Conservation (phyloP, 1,139 yeast species). For the Martiniozyma asiatica region DNA sequence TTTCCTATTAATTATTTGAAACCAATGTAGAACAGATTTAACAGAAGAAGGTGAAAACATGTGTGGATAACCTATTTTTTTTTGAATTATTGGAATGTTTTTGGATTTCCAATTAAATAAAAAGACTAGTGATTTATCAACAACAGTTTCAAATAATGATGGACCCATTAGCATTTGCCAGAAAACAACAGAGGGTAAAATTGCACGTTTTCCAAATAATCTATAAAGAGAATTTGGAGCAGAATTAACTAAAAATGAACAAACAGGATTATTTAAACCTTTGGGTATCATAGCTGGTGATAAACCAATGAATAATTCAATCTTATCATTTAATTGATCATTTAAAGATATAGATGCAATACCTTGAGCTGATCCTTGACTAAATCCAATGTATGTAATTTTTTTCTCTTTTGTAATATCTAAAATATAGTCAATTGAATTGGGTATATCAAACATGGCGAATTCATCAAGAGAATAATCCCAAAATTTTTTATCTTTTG, state of each 20-base stretch:
- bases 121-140: slow-evolving; percentile 27
- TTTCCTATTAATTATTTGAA: slow-evolving; percentile 31
- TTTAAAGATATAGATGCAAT: slow-evolving; percentile 32
- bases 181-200: slow-evolving; percentile 33
- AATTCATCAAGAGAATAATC: slow-evolving; percentile 75
- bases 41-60: slow-evolving; percentile 38
- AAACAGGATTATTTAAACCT: slow-evolving; percentile 29
- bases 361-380: slow-evolving; percentile 37
- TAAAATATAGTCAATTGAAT: slow-evolving; percentile 52
- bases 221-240: slow-evolving; percentile 28
- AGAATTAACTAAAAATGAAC: slow-evolving; percentile 27
- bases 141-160: slow-evolving; percentile 25
- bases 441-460: slow-evolving; percentile 73
- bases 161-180: slow-evolving; percentile 33
- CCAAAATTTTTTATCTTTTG: slow-evolving; percentile 54
- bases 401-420: slow-evolving; percentile 27
- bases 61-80: slow-evolving; percentile 33
- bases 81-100: slow-evolving; percentile 27
- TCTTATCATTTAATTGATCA: slow-evolving; percentile 26
- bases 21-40: slow-evolving; percentile 36
- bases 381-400: slow-evolving; percentile 31
- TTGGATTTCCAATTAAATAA: slow-evolving; percentile 33
- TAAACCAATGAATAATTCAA: slow-evolving; percentile 29
- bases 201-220: slow-evolving; percentile 32
- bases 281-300: slow-evolving; percentile 37